These are phyloP conservation scores for Penicillium dipodomyicola DNA, from an alignment of 495 filamentous ascomycete genomes.

Conservation along the genomic window DNA sequence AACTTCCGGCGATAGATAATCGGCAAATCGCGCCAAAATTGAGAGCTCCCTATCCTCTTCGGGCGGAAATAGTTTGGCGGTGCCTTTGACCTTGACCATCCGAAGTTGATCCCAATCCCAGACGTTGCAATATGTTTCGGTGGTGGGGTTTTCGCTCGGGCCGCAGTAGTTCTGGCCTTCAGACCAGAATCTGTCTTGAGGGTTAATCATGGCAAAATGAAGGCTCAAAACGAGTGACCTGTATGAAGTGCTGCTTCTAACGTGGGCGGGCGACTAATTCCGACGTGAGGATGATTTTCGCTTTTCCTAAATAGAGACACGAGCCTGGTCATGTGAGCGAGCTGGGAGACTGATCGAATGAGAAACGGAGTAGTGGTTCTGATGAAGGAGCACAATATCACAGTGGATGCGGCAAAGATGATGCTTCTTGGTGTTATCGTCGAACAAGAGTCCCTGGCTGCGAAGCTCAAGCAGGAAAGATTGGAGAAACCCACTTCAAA, in stretches of 20 bases:
- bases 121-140: slow-evolving; percentile 21
- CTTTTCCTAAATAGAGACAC: no score
- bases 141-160: slow-evolving; percentile 12
- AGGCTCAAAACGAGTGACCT: neutral
- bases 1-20: slow-evolving; percentile 21
- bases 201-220: slow-evolving; percentile 9
- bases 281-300: no score
- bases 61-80: slow-evolving; percentile 24
- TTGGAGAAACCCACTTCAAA: neutral
- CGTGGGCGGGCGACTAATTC: no score
- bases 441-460: slow-evolving; percentile 2
- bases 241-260: no score
- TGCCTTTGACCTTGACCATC: slow-evolving; percentile 28
- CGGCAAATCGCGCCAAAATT: slow-evolving; percentile 18
- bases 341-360: slow-evolving; percentile 8
- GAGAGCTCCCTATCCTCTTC: slow-evolving; percentile 17
- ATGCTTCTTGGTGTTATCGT: slow-evolving; percentile 12
- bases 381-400: slow-evolving; percentile 8
- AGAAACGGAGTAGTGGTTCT: slow-evolving; percentile 11
- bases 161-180: slow-evolving; percentile 21
- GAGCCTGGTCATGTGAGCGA: no score
- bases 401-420: neutral
- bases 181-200: slow-evolving; percentile 18
- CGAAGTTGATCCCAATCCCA: slow-evolving; percentile 26
- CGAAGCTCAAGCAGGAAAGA: neutral